Evolutionary conservation across 2,329 filamentous ascomycete species (phyloP).

Genomic region (Sclerotinia subarctica): DNA sequence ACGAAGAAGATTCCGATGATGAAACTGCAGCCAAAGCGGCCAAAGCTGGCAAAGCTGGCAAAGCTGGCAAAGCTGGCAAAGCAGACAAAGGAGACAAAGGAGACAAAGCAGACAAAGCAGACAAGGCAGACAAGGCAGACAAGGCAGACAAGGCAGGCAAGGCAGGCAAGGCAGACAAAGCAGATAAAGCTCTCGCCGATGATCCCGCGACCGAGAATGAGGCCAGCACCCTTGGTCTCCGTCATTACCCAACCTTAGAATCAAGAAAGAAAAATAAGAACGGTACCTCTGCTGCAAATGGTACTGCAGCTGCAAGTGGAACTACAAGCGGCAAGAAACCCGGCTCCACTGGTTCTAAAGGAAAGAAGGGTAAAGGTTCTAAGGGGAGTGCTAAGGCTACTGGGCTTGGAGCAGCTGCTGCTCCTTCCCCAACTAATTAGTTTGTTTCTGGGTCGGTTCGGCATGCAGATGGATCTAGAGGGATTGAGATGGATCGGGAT

Average conservation of each 20-base stretch:
- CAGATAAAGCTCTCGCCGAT: background rate
- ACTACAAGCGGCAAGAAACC: background rate
- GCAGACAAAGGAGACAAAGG: background rate
- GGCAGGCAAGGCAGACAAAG: background rate
- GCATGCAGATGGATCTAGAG: no score
- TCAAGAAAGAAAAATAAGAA: constrained; percentile 28
- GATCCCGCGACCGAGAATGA: background rate
- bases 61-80: background rate
- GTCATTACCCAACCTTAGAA: constrained; percentile 26
- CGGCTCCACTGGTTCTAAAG: background rate
- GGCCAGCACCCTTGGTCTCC: constrained; percentile 23
- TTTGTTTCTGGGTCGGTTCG: no score
- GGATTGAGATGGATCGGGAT: background rate
- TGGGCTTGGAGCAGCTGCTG: background rate
- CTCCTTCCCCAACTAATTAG: background rate
- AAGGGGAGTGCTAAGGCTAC: background rate
- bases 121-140: background rate
- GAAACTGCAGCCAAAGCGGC: background rate
- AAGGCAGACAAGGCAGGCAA: background rate
- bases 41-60: background rate
- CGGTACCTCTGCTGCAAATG: constrained; percentile 23
- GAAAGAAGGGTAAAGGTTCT: background rate
- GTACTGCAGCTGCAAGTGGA: constrained; percentile 18
- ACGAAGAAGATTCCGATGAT: no score
- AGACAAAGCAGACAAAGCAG: background rate